Conservation (phyloP, 1,284 basidiomycete genomes). For the Apiotrichum montevideense region DNA sequence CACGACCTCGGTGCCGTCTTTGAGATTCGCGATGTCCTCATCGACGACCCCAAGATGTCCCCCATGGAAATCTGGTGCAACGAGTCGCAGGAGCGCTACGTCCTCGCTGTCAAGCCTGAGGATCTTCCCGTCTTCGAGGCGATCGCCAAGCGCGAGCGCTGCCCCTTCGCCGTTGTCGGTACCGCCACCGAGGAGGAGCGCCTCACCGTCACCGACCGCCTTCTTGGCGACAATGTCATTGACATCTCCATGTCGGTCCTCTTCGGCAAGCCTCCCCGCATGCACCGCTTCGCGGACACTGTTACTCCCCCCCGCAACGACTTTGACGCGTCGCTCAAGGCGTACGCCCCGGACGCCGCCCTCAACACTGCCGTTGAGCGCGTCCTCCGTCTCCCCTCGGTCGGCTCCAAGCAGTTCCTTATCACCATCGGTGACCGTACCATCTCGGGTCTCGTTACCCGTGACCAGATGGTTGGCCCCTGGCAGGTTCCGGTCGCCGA, state of each 20-base stretch:
- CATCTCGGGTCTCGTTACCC: slow-evolving; percentile 87
- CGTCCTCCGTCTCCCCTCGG: slow-evolving; percentile 82
- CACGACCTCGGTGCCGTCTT: slow-evolving; percentile 84
- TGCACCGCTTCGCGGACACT: slow-evolving; percentile 69
- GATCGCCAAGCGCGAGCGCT: slow-evolving; percentile 82
- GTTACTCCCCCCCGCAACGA: slow-evolving; percentile 51
- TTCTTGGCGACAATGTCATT: slow-evolving; percentile 74
- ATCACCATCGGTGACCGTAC: slow-evolving; percentile 96
- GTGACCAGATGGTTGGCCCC: slow-evolving; percentile 98
- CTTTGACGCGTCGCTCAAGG: slow-evolving; percentile 68
- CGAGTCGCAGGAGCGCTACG: slow-evolving; percentile 96
- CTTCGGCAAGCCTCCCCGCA: slow-evolving; percentile 93
- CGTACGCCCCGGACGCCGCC: slow-evolving; percentile 54
- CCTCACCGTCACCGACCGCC: slow-evolving; percentile 79
- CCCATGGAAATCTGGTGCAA: slow-evolving; percentile 99
- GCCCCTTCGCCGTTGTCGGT: slow-evolving; percentile 82
- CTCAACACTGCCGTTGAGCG: slow-evolving; percentile 64
- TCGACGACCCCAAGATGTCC: slow-evolving; percentile 89
- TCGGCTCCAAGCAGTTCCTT: slow-evolving; percentile 93
- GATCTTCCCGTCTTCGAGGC: slow-evolving; percentile 57
- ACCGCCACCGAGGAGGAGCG: slow-evolving; percentile 72
- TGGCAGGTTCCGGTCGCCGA: slow-evolving; percentile 98
- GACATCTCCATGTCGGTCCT: slow-evolving; percentile 88
- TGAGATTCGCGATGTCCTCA: slow-evolving; percentile 86
- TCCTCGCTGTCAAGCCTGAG: slow-evolving; percentile 72